A percentile compares a stretch with the other conserved stretches of the same genome.
These are phyloP conservation scores for Acanthamoeba comandoni DNA, from an alignment of 208 protist genomes.

Conservation along the genomic window DNA sequence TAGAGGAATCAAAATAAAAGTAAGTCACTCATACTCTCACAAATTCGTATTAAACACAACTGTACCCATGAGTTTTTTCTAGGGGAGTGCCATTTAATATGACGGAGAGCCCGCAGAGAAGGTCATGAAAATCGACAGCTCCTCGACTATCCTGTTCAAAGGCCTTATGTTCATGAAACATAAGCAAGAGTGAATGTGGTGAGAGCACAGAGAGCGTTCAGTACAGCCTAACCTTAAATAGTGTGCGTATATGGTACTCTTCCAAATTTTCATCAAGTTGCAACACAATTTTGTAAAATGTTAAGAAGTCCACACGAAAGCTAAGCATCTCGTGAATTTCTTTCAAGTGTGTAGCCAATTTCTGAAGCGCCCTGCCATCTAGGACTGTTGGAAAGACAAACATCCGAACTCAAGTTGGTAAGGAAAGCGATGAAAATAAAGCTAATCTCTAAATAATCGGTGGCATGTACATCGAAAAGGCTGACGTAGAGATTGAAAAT, in stretches of 20 bases:
- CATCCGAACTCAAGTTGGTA: too few species aligned
- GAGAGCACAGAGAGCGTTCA: background rate
- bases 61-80: constrained; percentile 27
- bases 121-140: constrained; percentile 22
- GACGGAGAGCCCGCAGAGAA: constrained; percentile 46
- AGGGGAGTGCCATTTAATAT: constrained; percentile 37
- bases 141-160: background rate
- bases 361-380: too few species aligned
- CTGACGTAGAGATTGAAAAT: constrained; percentile 34
- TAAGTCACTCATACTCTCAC: too few species aligned
- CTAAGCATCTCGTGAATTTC: background rate
- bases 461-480: constrained; percentile 22
- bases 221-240: constrained; percentile 3
- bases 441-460: too few species aligned
- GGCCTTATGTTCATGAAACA: constrained; percentile 9
- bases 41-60: background rate
- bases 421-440: too few species aligned
- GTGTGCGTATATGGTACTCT: constrained; percentile 34
- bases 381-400: too few species aligned
- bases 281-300: constrained; percentile 12
- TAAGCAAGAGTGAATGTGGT: background rate
- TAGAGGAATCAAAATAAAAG: background rate
- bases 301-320: constrained; percentile 24
- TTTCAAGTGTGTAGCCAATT: too few species aligned
- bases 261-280: constrained; percentile 4